Base-by-base conservation (phyloP, 2,329 filamentous ascomycete species). In the Alternaria incomplexa region DNA sequence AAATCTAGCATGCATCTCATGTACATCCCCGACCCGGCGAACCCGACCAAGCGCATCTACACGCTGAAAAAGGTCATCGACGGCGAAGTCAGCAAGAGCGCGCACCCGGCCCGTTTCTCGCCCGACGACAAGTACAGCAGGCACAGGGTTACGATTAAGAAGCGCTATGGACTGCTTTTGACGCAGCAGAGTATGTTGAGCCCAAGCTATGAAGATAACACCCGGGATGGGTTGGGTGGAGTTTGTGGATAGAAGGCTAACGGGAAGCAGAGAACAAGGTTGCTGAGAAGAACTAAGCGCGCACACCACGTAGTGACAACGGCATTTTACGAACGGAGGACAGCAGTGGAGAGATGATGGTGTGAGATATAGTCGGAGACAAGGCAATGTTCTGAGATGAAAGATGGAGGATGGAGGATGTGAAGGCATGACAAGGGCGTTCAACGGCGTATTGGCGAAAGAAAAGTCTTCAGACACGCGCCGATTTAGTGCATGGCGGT, bases 81-180 rank as follows among this genome's bases (percentile, higher is more conserved):
- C 73, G 91, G 91, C 78, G 89, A 93, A 79, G 93, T 97, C 77
- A 97, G 95, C 81, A 97, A 97, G 87, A 96, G 92, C 57, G 96
- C 96, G 60, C 95, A 98, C 84, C 95, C 96, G 50, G 96, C 96
- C 46, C 88, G 96, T 73, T 99, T 98, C 86, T 97, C 93, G 50
- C 96, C 96, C 68, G 96, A 99, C 83, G 96, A 99, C 87, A 97
- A 97, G 87, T 98, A 96, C 88, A 97, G 93, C 77, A 85, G 88
- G 79, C 95, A 98, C 84, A 90, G 96, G 73, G 93, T 98, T 53
- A 96, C 93, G 20, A 87, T 98, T 76, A 97, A 97, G 90, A 93
- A 92, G 85, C 88, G 96, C 77, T 98, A 97, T 79, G 91, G 91
- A 52, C 86, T 97, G 68, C 88, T 98, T 66, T 84, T 97, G 80